These are phyloP conservation scores for Nematocida sp. DNA, from an alignment of 371 early-diverging fungal genomes.

Conservation along the genomic window DNA sequence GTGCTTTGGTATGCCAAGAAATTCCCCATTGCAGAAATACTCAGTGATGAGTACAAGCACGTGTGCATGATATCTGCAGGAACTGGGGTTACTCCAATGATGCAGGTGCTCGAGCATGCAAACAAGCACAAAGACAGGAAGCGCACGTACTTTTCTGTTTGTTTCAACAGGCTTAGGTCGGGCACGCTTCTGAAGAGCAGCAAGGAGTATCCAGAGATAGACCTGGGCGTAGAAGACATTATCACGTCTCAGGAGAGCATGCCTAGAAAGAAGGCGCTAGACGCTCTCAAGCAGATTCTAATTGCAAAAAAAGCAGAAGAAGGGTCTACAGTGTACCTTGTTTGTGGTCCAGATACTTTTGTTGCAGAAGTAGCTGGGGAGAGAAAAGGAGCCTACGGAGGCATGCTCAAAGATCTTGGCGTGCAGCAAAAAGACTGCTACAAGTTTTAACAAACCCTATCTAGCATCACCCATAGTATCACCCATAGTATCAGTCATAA, in stretches of 20 bases:
- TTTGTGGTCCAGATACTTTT: constrained; percentile 46
- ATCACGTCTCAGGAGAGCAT: not conserved
- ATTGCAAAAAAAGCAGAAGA: not conserved
- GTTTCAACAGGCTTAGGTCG: not conserved
- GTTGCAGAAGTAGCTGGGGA: constrained; percentile 8
- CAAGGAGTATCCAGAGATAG: not conserved
- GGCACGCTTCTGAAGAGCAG: not conserved
- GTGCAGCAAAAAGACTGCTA: not conserved
- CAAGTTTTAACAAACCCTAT: constrained; percentile 5
- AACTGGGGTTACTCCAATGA: constrained; percentile 83
- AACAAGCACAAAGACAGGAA: constrained; percentile 60
- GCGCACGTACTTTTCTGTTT: too few species aligned
- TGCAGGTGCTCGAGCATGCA: constrained; percentile 67
- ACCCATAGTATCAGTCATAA: too few species aligned
- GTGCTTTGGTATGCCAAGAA: constrained; percentile 34
- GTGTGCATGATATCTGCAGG: constrained; percentile 76
- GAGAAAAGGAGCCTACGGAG: constrained; percentile 40
- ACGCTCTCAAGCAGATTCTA: not conserved
- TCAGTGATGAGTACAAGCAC: not conserved
- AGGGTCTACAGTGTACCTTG: constrained; percentile 16
- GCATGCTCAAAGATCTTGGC: not conserved
- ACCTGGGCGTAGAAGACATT: not conserved
- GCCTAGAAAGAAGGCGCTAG: not conserved
- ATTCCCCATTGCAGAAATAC: constrained; percentile 2
- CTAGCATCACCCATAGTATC: too few species aligned